Evolutionary conservation across 2,329 filamentous ascomycete species (phyloP).

Genomic region (Colletotrichum sp.): DNA sequence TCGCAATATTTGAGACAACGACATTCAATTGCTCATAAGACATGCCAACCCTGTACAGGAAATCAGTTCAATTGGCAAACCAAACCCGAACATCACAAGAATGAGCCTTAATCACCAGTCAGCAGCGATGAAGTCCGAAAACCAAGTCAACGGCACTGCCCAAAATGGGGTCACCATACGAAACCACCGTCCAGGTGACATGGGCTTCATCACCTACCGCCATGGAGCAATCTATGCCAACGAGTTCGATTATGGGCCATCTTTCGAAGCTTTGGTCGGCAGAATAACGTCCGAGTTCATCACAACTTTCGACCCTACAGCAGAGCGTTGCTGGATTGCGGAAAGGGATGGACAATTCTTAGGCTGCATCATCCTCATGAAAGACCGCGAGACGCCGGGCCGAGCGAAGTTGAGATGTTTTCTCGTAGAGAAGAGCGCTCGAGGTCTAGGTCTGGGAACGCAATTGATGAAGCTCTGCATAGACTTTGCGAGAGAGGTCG

Average conservation of each 20-base stretch:
- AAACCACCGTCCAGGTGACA: constrained; percentile 24
- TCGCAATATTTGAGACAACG: not conserved
- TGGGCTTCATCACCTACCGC: constrained; percentile 29
- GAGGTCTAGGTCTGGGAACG: constrained; percentile 24
- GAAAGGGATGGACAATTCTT: constrained; percentile 27
- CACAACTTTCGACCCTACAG: constrained; percentile 23
- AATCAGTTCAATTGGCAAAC: not conserved
- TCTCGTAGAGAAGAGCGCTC: constrained; percentile 25
- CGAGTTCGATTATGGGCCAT: constrained; percentile 21
- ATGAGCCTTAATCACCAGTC: not conserved
- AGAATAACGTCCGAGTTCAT: constrained; percentile 29
- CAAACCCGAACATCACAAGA: not conserved
- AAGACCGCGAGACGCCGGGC: constrained; percentile 6
- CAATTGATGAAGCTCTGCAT: constrained; percentile 21
- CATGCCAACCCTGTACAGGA: not conserved
- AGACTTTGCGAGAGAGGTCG: constrained; percentile 22
- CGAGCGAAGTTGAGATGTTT: constrained; percentile 29
- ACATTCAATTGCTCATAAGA: not conserved
- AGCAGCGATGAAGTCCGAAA: not conserved
- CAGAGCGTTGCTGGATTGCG: constrained; percentile 33
- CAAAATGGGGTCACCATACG: not conserved
- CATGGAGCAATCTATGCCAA: constrained; percentile 27
- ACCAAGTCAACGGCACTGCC: not conserved
- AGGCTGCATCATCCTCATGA: constrained; percentile 28
- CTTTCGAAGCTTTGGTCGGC: constrained; percentile 27